Percentiles rank a stretch among this genome's conserved stretches.
Evolutionary conservation across 768 basidiomycete genomes (phyloP).

Genomic region (Bullera alba): DNA sequence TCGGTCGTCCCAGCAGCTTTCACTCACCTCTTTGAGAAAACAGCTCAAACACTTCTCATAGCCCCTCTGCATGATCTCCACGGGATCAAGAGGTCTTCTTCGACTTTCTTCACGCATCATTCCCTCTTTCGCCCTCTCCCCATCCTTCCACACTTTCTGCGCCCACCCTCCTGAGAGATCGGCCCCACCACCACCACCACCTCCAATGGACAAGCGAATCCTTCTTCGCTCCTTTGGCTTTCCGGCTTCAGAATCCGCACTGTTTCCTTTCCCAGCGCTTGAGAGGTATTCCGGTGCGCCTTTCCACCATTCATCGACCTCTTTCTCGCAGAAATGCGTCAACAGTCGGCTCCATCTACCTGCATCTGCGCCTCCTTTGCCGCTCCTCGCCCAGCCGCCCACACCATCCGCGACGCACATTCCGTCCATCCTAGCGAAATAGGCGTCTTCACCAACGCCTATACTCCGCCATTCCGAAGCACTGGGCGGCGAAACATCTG

Average conservation of each 20-base stretch:
- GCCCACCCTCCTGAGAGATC: conserved; percentile 7
- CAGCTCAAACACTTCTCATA: conserved; percentile 50
- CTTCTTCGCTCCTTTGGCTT: background rate
- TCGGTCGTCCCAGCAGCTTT: background rate
- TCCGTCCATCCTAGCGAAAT: conserved; percentile 58
- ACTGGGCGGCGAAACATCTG: conserved; percentile 26
- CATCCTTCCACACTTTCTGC: conserved; percentile 6
- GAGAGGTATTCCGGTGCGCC: conserved; percentile 21
- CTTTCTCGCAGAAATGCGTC: conserved; percentile 63
- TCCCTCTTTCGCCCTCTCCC: background rate
- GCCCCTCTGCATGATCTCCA: conserved; percentile 50
- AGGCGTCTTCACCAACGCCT: conserved; percentile 81
- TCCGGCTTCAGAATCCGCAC: background rate
- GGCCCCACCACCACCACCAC: background rate
- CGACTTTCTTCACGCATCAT: conserved; percentile 6
- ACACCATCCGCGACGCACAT: conserved; percentile 95
- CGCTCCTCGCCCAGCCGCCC: conserved; percentile 69
- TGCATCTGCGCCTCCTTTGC: conserved; percentile 48
- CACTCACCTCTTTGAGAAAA: conserved; percentile 44
- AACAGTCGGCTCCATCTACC: conserved; percentile 57
- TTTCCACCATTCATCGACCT: conserved; percentile 35
- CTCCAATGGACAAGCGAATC: background rate
- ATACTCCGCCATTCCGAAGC: conserved; percentile 22
- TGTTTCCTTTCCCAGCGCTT: background rate
- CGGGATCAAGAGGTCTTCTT: conserved; percentile 45